Base-by-base conservation (phyloP, 2,329 filamentous ascomycete species). In the Cladophialophora carrionii region DNA sequence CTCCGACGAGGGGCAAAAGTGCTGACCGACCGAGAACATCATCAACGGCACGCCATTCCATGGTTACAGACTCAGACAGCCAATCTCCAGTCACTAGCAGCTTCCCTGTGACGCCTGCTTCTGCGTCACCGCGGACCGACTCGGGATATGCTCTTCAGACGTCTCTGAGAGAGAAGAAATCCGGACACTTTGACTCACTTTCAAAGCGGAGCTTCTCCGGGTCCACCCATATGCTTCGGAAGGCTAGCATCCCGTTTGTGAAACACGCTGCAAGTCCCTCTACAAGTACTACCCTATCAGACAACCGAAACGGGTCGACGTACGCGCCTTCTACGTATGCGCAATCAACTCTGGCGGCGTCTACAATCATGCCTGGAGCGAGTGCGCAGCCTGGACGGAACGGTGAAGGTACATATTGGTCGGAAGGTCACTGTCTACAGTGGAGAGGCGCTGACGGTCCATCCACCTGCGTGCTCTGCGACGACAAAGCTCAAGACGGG, bases 171-270 rank as follows among this genome's bases (percentile, higher is more conserved):
- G 95, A 98, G 78, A 99, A 98, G 81, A 87, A 94, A 58, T 98
- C 95, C 2, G 93, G 91, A 1, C 92, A 97, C 75, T 96, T 98
- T 71, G 90, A 95, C 73, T 87, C 89, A 63, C 78, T 82, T 70
- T 90, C 90, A n/a, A 87, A 93, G 65, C 87, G 94, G 70, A 97
- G 93, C 79, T 96, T 93, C n/a, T 96, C 93, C 0, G 83, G 93
- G 74, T 66, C 67, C 37, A 57, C 37, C 12, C 62, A 67, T 17
- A 71, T 78, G 62, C 65, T 67, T 80, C 84, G 55, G 81, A 85
- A 71, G 81, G 79, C 90, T 4, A 91, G 86, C 75, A 80, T 88
- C 34, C 91, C 92, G 4, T 92, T 94, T 78, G 81, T 91, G 41
- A 83, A 84, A 56, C 87, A 89, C 75, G 82, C 84, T 58, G 75